Conservation (phyloP, 2,329 filamentous ascomycete species). For the Nemania bipapillata region DNA sequence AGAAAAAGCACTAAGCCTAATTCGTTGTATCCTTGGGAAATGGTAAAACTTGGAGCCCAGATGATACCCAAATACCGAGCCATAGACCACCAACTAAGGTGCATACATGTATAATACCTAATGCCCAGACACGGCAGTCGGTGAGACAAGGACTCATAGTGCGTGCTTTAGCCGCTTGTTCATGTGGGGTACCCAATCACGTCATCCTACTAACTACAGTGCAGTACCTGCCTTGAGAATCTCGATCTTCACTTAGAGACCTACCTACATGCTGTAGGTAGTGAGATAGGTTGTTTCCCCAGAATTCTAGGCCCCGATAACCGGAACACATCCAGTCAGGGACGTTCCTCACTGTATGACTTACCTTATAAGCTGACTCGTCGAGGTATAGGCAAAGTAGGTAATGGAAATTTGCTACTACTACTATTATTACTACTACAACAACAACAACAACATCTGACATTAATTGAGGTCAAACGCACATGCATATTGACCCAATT, state of each 20-base stretch:
- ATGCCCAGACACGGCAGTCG: not conserved
- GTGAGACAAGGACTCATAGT: not conserved
- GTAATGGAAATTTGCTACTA: not conserved
- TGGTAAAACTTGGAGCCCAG: no score
- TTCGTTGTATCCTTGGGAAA: no score
- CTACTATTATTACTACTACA: not conserved
- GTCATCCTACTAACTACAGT: not conserved
- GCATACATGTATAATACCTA: not conserved
- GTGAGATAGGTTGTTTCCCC: constrained; percentile 41
- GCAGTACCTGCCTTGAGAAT: no score
- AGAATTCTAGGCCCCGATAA: constrained; percentile 46
- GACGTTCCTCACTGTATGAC: not conserved
- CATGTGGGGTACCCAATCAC: not conserved
- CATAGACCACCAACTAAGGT: no score
- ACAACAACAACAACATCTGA: not conserved
- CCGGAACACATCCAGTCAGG: constrained; percentile 39
- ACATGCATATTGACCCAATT: not conserved
- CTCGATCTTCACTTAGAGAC: not conserved
- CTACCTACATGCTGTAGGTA: no score
- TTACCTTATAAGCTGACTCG: constrained; percentile 7
- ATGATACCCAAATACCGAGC: no score
- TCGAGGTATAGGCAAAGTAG: not conserved
- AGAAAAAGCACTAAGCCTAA: not conserved
- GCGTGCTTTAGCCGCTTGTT: not conserved
- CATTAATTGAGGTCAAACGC: not conserved